Evolutionary conservation across 129 eudicot species (phyloP).

Genomic region (Chrysanthemum seticuspe): DNA sequence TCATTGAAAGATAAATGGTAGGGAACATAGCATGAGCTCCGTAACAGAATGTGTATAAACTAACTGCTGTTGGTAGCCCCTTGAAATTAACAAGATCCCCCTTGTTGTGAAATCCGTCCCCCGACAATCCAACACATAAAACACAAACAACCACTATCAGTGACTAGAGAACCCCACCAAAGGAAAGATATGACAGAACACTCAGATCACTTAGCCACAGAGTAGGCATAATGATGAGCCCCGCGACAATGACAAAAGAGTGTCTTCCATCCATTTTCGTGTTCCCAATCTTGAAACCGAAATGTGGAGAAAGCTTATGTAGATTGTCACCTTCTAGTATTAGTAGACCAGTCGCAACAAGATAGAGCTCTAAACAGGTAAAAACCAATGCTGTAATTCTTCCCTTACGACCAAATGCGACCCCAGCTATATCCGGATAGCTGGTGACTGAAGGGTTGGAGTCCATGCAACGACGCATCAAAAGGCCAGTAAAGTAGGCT

Average conservation of each 20-base stretch:
- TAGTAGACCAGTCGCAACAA: slow-evolving; percentile 33
- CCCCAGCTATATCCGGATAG: slow-evolving; percentile 34
- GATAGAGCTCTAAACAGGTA: slow-evolving; percentile 25
- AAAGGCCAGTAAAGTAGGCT: slow-evolving; percentile 31
- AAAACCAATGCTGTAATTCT: slow-evolving; percentile 22
- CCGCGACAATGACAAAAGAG: slow-evolving; percentile 31
- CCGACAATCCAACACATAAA: slow-evolving; percentile 20
- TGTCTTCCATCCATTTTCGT: slow-evolving; percentile 28
- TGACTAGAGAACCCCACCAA: slow-evolving; percentile 26
- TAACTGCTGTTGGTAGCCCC: slow-evolving; percentile 26
- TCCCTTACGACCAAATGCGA: slow-evolving; percentile 39
- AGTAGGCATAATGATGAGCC: slow-evolving; percentile 29
- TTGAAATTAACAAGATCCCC: slow-evolving; percentile 23
- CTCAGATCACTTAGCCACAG: slow-evolving; percentile 32
- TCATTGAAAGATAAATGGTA: slow-evolving; percentile 21
- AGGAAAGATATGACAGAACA: slow-evolving; percentile 23
- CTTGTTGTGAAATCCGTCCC: slow-evolving; percentile 25
- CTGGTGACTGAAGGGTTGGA: slow-evolving; percentile 31
- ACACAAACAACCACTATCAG: slow-evolving; percentile 25
- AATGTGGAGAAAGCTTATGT: slow-evolving; percentile 30
- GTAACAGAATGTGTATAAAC: slow-evolving; percentile 28
- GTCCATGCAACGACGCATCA: slow-evolving; percentile 31
- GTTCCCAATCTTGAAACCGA: slow-evolving; percentile 26
- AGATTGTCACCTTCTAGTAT: slow-evolving; percentile 37
- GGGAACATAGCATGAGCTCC: slow-evolving; percentile 30